Conservation (phyloP, 768 basidiomycete genomes). For the Tylopilus vinaceipallidus region DNA sequence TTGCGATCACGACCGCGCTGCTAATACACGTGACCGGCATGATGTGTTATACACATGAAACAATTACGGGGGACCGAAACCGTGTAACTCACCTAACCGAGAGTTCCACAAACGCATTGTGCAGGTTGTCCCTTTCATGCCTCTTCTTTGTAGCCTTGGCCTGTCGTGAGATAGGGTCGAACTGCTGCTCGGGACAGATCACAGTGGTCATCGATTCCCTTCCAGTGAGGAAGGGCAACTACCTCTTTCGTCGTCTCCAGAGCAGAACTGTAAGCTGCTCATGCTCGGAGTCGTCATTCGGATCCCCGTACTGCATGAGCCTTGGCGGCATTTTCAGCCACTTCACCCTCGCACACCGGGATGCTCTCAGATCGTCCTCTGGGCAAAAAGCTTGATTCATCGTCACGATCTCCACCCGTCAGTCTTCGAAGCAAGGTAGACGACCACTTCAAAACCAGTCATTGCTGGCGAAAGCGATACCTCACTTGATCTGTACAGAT, state of each 20-base stretch:
- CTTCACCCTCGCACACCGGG: constrained; percentile 24
- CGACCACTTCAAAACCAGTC: constrained; percentile 46
- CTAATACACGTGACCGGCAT: constrained; percentile 22
- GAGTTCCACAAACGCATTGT: constrained; percentile 80
- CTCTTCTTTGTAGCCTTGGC: constrained; percentile 63
- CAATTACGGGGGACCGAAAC: not conserved
- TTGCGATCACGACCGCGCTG: no score
- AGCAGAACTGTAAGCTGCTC: constrained; percentile 1
- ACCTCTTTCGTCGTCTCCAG: constrained; percentile 36
- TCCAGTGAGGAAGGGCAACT: not conserved
- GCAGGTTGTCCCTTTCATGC: constrained; percentile 72
- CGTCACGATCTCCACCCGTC: constrained; percentile 19
- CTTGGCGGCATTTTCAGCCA: constrained; percentile 14
- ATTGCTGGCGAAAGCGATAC: constrained; percentile 24
- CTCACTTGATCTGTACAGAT: constrained; percentile 34
- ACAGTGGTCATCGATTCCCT: not conserved
- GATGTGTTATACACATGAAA: constrained; percentile 37
- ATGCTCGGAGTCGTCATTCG: not conserved
- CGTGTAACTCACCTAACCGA: constrained; percentile 57
- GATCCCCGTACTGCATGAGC: constrained; percentile 22
- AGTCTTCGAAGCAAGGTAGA: constrained; percentile 14
- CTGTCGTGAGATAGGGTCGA: constrained; percentile 55
- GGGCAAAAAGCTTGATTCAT: constrained; percentile 41
- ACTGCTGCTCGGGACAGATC: constrained; percentile 11
- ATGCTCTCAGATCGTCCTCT: constrained; percentile 24